phyloP scores from a whole-genome alignment of 108 stramenopile species.

The Cyclotella sp. region DNA sequence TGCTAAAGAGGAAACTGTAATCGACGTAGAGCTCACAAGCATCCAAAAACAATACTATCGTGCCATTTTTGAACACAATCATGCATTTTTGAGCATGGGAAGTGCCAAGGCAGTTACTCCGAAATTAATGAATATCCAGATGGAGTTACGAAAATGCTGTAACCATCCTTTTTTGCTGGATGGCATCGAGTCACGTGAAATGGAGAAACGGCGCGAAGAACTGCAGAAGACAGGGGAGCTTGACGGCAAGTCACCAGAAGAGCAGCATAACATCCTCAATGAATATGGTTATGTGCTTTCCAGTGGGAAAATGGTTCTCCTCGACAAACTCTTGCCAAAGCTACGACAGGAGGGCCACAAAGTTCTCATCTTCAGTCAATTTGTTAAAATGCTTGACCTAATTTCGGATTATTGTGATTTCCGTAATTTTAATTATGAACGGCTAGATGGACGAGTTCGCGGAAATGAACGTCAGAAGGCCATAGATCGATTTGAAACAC shows the following conservation, averaged over 20 bases:
- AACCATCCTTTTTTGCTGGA: conserved; percentile 98
- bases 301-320: conserved; percentile 98
- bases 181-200: conserved; percentile 94
- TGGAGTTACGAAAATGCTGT: conserved; percentile 99
- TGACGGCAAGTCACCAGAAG: conserved; percentile 76
- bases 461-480: conserved; percentile 98
- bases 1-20: conserved; percentile 98
- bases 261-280: conserved; percentile 77
- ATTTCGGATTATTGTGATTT: conserved; percentile 93
- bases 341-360: conserved; percentile 96
- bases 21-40: conserved; percentile 98
- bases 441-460: conserved; percentile 83
- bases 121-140: conserved; percentile 99
- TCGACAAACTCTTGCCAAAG: conserved; percentile 99
- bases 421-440: conserved; percentile 88
- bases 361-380: conserved; percentile 95
- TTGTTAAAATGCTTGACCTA: conserved; percentile 96
- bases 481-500: conserved; percentile 96
- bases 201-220: conserved; percentile 82
- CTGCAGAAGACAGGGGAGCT: conserved; percentile 69
- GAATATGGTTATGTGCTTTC: conserved; percentile 86
- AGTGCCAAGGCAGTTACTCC: conserved; percentile 68
- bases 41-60: conserved; percentile 99
- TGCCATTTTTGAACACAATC: conserved; percentile 98
- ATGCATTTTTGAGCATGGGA: conserved; percentile 93